Evolutionary conservation across 2,329 filamentous ascomycete species (phyloP).

Genomic region (Neofusicoccum sp.): DNA sequence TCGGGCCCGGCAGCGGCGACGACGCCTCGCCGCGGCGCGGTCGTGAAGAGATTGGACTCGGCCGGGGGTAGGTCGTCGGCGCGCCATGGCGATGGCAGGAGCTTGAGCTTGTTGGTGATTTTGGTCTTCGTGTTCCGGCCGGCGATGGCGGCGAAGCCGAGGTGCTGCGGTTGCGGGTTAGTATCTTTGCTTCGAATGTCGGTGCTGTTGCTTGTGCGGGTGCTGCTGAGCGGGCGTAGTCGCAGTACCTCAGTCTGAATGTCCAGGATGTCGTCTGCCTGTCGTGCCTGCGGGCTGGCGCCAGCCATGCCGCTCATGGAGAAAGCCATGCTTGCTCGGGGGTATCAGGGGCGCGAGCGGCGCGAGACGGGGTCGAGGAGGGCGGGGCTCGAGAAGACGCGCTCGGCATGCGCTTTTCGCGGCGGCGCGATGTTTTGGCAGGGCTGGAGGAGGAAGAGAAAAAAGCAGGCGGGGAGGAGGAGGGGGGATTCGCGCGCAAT

Average conservation of each 20-base stretch:
- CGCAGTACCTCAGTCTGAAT: slow-evolving; percentile 75
- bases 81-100: slow-evolving; percentile 78
- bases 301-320: slow-evolving; percentile 54
- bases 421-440: slow-evolving; percentile 13
- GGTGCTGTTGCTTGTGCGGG: slow-evolving; percentile 17
- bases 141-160: slow-evolving; percentile 72
- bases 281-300: slow-evolving; percentile 44
- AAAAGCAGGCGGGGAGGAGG: not conserved
- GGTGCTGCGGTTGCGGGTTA: slow-evolving; percentile 30
- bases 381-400: not conserved
- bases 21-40: slow-evolving; percentile 78
- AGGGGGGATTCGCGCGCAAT: not conserved
- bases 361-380: not conserved
- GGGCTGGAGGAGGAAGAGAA: slow-evolving; percentile 4
- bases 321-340: slow-evolving; percentile 61
- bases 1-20: slow-evolving; percentile 86
- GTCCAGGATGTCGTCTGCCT: slow-evolving; percentile 70
- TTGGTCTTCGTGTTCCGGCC: slow-evolving; percentile 6
- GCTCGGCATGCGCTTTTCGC: slow-evolving; percentile 7
- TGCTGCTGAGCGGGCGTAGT: not conserved
- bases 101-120: slow-evolving; percentile 73
- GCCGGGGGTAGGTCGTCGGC: slow-evolving; percentile 67
- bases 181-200: not conserved
- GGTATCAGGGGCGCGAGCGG: not conserved
- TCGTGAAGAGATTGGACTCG: slow-evolving; percentile 79